Evolutionary conservation across 225 moss, liverwort and hornwort genomes (phyloP), one percentile per base, ranked within the genome.

Genomic region (Neckera pumila): DNA sequence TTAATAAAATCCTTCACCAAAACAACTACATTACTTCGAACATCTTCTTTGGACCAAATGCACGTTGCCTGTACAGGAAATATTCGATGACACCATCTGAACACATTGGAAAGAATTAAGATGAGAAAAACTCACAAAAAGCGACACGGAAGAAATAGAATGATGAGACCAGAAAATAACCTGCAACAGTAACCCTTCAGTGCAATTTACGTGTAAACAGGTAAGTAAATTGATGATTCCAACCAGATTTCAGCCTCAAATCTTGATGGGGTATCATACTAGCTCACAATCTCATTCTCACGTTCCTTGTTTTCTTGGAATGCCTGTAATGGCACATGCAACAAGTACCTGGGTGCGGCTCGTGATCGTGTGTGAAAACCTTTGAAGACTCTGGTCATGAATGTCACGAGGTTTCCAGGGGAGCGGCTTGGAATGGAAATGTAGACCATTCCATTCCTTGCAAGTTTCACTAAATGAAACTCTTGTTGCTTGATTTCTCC

Each of bases 71-170:
- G 98, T 38, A 95, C 94, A 69, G 95, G 98, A 87, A 97, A 90
- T 84, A 98, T 94, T 82, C 98, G 94, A 76, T 97, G 94, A 86
- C 98, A 98, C 97, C 98, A 98, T 87, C 96, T 98, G 67, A 38
- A n/a, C n/a, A 67, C 67, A 67, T 70, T 40, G 70, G 70, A 70
- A 70, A 70, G 14, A 70, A 70, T 7, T 12, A 11, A n/a, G 0
- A 67, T 67, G 38, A 69, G 69, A 69, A 22, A 69, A 69, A 69
- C 38, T 69, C 7, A 69, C 7, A 0, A 23, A 49, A 69, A 23
- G 13, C 12, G 2, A 69, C 67, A 23, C 25, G 5, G 25, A 70
- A 70, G 40, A 40, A 70, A 42, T 7, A 40, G 40, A 70, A 70
- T 26, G 70, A 40, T 26, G 40, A 70, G 40, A 26, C 25, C 40